phyloP scores from a whole-genome alignment of 1,284 basidiomycete genomes.

The Marasmius fiardii region DNA sequence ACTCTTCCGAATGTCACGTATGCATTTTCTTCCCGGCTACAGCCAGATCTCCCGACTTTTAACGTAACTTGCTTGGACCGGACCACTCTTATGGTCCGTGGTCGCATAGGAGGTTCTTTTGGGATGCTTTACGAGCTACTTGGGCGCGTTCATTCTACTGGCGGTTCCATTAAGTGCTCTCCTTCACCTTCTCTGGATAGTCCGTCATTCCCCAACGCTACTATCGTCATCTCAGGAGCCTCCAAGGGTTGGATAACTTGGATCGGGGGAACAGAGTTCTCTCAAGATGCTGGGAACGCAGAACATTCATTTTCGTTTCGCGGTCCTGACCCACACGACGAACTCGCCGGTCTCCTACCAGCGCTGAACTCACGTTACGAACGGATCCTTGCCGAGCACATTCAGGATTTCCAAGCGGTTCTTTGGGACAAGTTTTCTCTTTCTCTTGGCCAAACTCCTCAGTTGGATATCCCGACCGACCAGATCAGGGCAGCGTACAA shows the following conservation, averaged over 20 bases:
- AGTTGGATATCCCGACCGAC: conserved; percentile 55
- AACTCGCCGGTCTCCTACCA: conserved; percentile 36
- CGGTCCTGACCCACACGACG: conserved; percentile 55
- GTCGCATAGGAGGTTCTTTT: conserved; percentile 39
- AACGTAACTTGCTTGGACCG: conserved; percentile 59
- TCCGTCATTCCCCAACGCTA: conserved; percentile 46
- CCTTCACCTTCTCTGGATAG: conserved; percentile 22
- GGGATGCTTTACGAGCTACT: conserved; percentile 73
- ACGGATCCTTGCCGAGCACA: conserved; percentile 41
- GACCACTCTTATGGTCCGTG: conserved; percentile 53
- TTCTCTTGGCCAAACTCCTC: conserved; percentile 53
- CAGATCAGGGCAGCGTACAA: conserved; percentile 49
- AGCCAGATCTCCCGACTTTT: conserved; percentile 49
- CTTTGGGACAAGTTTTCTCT: conserved; percentile 49
- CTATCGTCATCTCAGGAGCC: conserved; percentile 41
- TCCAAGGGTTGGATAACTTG: conserved; percentile 60
- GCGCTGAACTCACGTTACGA: conserved; percentile 27
- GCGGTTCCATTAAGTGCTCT: conserved; percentile 29
- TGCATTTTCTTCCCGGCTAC: conserved; percentile 45
- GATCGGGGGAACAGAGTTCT: conserved; percentile 70
- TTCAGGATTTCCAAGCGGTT: conserved; percentile 43
- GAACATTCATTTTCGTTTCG: conserved; percentile 57
- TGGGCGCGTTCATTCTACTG: conserved; percentile 39
- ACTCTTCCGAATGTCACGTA: conserved; percentile 42
- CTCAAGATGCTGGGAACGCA: conserved; percentile 55